Evolutionary conservation across 805 yeast genomes (phyloP).

Genomic region (Saccharomycopsis javanensis): DNA sequence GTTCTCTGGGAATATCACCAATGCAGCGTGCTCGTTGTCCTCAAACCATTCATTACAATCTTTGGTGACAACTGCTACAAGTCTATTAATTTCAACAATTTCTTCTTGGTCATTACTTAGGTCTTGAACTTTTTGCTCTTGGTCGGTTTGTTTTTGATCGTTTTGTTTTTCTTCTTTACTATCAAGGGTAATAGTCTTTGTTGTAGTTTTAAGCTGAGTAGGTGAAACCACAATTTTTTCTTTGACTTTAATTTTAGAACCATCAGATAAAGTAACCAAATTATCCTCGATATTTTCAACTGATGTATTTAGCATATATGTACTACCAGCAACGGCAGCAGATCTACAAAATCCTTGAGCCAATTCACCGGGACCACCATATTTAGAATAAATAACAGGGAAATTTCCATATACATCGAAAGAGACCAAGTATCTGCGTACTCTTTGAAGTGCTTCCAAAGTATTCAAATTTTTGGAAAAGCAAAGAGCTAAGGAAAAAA

Average conservation of each 20-base stretch:
- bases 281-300: constrained; percentile 55
- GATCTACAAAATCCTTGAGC: constrained; percentile 96
- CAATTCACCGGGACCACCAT: constrained; percentile 92
- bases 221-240: constrained; percentile 78
- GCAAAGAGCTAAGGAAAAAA: constrained; percentile 78
- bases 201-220: constrained; percentile 32
- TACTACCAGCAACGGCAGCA: constrained; percentile 97
- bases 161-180: background rate
- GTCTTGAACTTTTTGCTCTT: no score
- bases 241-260: constrained; percentile 59
- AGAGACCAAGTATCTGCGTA: constrained; percentile 73
- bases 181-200: background rate
- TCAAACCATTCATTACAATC: constrained; percentile 89
- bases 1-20: constrained; percentile 87
- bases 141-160: constrained; percentile 29
- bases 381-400: constrained; percentile 86
- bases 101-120: constrained; percentile 32
- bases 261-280: constrained; percentile 66
- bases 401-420: constrained; percentile 90
- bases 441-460: constrained; percentile 67
- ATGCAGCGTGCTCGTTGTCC: constrained; percentile 72
- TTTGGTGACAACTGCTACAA: constrained; percentile 75
- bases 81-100: constrained; percentile 52
- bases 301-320: constrained; percentile 71
- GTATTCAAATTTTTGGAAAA: constrained; percentile 51